Percentiles rank a stretch among this genome's conserved stretches.
These are phyloP conservation scores for Fusarium falciforme DNA, from an alignment of 2,329 filamentous ascomycete genomes.

Conservation along the genomic window DNA sequence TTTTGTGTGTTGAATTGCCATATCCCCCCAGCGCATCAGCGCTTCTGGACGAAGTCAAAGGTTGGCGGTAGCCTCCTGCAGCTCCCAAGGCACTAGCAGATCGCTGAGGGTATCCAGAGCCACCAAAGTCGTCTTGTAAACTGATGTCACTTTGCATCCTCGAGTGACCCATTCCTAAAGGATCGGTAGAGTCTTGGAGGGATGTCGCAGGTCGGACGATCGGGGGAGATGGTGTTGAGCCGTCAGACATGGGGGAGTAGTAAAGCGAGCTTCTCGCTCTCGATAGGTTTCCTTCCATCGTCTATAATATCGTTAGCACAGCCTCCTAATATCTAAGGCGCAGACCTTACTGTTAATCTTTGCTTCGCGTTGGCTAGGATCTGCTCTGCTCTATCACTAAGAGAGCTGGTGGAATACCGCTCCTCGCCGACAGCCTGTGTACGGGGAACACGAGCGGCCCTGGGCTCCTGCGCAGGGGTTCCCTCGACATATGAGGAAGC, in stretches of 20 bases:
- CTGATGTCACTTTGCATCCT: slow-evolving; percentile 50
- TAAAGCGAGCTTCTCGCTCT: slow-evolving; percentile 78
- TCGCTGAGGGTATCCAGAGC: slow-evolving; percentile 58
- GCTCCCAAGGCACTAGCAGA: slow-evolving; percentile 73
- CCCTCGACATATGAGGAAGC: slow-evolving; percentile 67
- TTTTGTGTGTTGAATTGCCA: slow-evolving; percentile 49
- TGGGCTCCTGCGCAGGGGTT: slow-evolving; percentile 44
- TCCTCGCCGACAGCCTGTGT: slow-evolving; percentile 57
- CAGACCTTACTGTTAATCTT: slow-evolving; percentile 78
- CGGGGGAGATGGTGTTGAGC: slow-evolving; percentile 65
- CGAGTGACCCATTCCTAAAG: slow-evolving; percentile 36
- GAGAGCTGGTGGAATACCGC: slow-evolving; percentile 75
- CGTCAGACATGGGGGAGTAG: slow-evolving; percentile 56
- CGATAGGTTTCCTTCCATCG: slow-evolving; percentile 92
- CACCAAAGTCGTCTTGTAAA: slow-evolving; percentile 44
- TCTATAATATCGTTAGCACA: slow-evolving; percentile 60
- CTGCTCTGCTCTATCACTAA: slow-evolving; percentile 86
- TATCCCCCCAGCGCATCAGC: slow-evolving; percentile 53
- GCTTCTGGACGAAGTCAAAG: slow-evolving; percentile 57
- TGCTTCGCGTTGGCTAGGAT: slow-evolving; percentile 94
- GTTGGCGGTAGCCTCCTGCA: slow-evolving; percentile 68
- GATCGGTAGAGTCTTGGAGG: slow-evolving; percentile 33
- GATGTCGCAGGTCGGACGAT: slow-evolving; percentile 48
- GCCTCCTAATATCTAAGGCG: background rate
- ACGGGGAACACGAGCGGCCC: slow-evolving; percentile 16